Conservation (phyloP, 2,329 filamentous ascomycete genomes). For the Phaeosphaeriaceae sp. region DNA sequence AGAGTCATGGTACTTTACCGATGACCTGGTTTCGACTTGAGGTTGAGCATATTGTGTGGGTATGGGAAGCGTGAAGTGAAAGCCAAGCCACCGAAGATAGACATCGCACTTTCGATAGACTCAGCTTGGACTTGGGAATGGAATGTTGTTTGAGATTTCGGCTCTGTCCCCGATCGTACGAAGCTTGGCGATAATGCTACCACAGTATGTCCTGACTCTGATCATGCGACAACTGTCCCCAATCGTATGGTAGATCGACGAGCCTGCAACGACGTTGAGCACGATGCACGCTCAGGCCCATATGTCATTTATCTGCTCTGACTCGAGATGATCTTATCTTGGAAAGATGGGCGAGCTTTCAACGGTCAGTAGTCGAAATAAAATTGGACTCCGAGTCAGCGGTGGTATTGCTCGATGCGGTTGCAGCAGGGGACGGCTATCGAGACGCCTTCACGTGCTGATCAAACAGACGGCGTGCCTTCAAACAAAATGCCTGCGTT, state of each 20-base stretch:
- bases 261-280: background rate
- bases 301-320: background rate
- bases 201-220: background rate
- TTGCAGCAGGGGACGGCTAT: constrained; percentile 7
- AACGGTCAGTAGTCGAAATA: background rate
- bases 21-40: background rate
- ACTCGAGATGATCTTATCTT: background rate
- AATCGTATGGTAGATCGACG: background rate
- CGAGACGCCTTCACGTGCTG: constrained; percentile 1
- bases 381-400: background rate
- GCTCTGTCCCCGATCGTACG: background rate
- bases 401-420: background rate
- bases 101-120: too few species aligned
- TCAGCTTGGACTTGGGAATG: background rate
- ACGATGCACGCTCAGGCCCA: background rate
- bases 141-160: background rate
- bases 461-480: constrained; percentile 1
- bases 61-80: background rate
- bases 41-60: background rate
- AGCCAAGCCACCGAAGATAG: too few species aligned
- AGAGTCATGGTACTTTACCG: background rate
- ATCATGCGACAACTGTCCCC: background rate
- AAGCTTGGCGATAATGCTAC: background rate
- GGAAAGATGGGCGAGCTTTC: background rate
- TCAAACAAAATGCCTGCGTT: background rate